A percentile compares a stretch with the other conserved stretches of the same genome.
phyloP scores from a whole-genome alignment of 2,329 filamentous ascomycete genomes.

The Ustilaginoidea virens region DNA sequence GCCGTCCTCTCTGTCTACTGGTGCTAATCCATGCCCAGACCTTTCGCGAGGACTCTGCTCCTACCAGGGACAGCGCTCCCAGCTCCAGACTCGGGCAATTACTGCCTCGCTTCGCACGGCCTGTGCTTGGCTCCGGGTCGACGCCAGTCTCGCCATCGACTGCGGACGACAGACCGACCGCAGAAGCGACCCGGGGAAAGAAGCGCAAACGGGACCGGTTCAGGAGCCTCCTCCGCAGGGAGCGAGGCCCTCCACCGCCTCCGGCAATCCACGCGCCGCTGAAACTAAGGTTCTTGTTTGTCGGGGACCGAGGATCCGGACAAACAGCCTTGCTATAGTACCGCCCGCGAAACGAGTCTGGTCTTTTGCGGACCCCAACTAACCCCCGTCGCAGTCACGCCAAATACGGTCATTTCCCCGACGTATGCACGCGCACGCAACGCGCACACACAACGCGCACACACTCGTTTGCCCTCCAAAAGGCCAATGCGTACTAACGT shows the following conservation, averaged over 20 bases:
- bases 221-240: slow-evolving; percentile 4
- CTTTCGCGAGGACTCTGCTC: background rate
- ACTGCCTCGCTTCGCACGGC: too few relatives aligned
- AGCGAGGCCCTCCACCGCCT: slow-evolving; percentile 6
- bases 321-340: slow-evolving; percentile 24
- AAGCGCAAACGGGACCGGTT: slow-evolving; percentile 1
- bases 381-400: slow-evolving; percentile 14
- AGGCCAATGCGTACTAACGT: too few relatives aligned
- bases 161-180: too few relatives aligned
- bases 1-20: background rate
- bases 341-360: slow-evolving; percentile 3
- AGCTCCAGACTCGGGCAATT: too few relatives aligned
- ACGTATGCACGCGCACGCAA: too few relatives aligned
- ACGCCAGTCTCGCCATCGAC: too few relatives aligned
- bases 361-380: slow-evolving; percentile 2
- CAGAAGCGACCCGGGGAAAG: too few relatives aligned
- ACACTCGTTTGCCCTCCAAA: too few relatives aligned
- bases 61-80: too few relatives aligned
- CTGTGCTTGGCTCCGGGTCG: too few relatives aligned
- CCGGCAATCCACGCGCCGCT: slow-evolving; percentile 2
- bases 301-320: slow-evolving; percentile 16
- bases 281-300: slow-evolving; percentile 20
- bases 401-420: slow-evolving; percentile 21
- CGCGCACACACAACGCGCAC: too few relatives aligned
- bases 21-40: background rate